These are phyloP conservation scores for Penicillium sp. DNA, from an alignment of 2,329 filamentous ascomycete species.

Conservation along the genomic window DNA sequence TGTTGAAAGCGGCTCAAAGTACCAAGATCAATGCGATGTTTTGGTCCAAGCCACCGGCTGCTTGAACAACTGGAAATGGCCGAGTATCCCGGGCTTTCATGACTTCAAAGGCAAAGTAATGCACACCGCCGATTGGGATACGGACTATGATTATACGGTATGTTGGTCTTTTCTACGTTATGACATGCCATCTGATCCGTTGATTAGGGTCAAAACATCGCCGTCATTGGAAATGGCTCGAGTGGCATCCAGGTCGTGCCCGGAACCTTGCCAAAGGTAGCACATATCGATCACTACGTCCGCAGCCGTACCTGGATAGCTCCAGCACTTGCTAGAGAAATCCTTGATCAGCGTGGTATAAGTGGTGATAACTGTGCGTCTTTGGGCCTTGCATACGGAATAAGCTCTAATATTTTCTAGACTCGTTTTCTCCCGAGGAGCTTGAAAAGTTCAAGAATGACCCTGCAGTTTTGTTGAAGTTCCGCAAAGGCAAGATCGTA, in stretches of 20 bases:
- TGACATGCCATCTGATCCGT: background rate
- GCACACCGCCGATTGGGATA: constrained; percentile 48
- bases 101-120: constrained; percentile 48
- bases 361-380: constrained; percentile 31
- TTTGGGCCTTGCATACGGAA: background rate
- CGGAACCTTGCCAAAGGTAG: constrained; percentile 40
- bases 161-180: background rate
- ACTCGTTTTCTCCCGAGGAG: constrained; percentile 33
- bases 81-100: constrained; percentile 48
- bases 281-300: constrained; percentile 39
- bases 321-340: constrained; percentile 28
- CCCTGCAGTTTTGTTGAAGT: constrained; percentile 31
- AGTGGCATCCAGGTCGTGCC: constrained; percentile 46
- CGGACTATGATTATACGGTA: constrained; percentile 35
- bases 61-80: constrained; percentile 47
- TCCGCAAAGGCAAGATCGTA: constrained; percentile 31
- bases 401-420: constrained; percentile 9
- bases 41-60: constrained; percentile 42
- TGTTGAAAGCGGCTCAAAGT: constrained; percentile 16
- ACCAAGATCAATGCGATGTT: constrained; percentile 33
- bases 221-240: constrained; percentile 41
- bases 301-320: constrained; percentile 34
- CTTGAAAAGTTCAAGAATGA: constrained; percentile 34
- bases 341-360: constrained; percentile 28
- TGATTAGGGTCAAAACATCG: constrained; percentile 33